phyloP scores from a whole-genome alignment of 257 asterid genomes.

The Solanum rostratum region DNA sequence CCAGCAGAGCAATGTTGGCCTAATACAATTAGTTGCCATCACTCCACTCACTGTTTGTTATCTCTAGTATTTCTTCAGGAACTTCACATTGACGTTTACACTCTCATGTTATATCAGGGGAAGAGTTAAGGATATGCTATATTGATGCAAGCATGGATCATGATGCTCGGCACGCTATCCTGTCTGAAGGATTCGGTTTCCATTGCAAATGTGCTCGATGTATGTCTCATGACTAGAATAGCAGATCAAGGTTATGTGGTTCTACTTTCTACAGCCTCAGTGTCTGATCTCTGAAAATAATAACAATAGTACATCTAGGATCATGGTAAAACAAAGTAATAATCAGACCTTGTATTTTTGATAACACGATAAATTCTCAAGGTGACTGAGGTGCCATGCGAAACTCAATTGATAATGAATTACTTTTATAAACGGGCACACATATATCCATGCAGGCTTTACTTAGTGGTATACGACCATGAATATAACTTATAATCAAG shows the following conservation, averaged over 20 bases:
- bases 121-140: slow-evolving; percentile 78
- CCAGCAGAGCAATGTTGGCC: not conserved
- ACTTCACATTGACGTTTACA: not conserved
- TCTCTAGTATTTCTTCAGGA: not conserved
- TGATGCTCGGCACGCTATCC: slow-evolving; percentile 51
- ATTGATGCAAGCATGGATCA: slow-evolving; percentile 77
- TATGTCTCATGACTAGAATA: slow-evolving; percentile 37
- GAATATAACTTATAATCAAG: not conserved
- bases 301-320: not conserved
- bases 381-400: not conserved
- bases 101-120: slow-evolving; percentile 35
- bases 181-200: slow-evolving; percentile 68
- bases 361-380: not conserved
- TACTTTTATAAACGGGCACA: not conserved
- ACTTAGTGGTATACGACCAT: not conserved
- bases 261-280: not conserved
- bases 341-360: not conserved
- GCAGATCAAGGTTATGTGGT: not conserved
- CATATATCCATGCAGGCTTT: not conserved
- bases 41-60: not conserved
- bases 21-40: not conserved
- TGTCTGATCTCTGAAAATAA: not conserved
- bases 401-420: not conserved
- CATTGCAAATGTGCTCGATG: slow-evolving; percentile 69
- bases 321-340: not conserved